phyloP scores from a whole-genome alignment of 305 asterid species.

The Fraxinus sp. region DNA sequence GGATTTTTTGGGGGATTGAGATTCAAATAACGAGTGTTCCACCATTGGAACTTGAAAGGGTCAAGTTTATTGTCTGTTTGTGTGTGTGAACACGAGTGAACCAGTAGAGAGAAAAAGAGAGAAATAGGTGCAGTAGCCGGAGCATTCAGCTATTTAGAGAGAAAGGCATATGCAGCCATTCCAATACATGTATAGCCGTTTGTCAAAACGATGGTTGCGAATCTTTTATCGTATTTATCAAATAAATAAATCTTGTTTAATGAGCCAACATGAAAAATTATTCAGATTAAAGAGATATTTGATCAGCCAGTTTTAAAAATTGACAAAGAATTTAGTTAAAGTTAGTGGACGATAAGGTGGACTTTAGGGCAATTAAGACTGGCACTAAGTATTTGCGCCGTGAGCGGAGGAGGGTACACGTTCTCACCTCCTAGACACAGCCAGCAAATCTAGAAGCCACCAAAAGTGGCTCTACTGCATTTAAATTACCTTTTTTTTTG shows the following conservation, averaged over 20 bases:
- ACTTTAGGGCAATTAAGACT: background rate
- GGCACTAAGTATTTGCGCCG: background rate
- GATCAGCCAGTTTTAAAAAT: background rate
- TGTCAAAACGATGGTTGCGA: background rate
- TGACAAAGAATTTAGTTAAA: background rate
- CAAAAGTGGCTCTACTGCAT: background rate
- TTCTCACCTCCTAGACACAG: background rate
- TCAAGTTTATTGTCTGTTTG: background rate
- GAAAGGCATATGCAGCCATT: background rate
- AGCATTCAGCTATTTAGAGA: background rate
- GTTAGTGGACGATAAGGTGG: background rate
- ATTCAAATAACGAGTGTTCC: conserved; percentile 21
- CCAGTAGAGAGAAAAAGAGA: background rate
- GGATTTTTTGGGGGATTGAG: conserved; percentile 26
- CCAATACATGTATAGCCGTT: background rate
- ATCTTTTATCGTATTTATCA: background rate
- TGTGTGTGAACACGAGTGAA: background rate
- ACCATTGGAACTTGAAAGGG: conserved; percentile 18
- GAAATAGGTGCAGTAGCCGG: background rate
- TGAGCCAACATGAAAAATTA: background rate
- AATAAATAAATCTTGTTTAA: background rate
- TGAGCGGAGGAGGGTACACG: background rate
- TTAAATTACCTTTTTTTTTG: background rate
- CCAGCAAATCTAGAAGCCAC: background rate
- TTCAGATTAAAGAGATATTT: background rate